Evolutionary conservation across 2,329 filamentous ascomycete genomes (phyloP).

Genomic region (Neofusicoccum ribis): DNA sequence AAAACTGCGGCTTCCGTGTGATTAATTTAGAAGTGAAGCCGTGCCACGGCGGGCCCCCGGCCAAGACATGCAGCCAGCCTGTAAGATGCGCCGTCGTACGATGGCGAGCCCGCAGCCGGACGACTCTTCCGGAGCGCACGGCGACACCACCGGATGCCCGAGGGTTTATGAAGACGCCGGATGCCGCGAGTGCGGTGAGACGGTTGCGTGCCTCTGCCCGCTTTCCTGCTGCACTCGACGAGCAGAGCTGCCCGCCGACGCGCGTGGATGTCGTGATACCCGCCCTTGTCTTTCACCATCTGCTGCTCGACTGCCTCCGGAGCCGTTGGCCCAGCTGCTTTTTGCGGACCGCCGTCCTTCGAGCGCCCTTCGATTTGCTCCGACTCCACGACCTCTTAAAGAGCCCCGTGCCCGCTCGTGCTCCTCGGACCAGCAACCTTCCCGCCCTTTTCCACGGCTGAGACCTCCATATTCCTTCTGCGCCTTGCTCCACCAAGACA

Average conservation of each 20-base stretch:
- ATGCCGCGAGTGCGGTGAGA: neutral
- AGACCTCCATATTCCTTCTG: too few relatives aligned
- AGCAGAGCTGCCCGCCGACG: neutral
- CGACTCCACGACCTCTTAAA: too few relatives aligned
- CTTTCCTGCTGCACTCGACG: neutral
- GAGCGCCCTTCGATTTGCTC: too few relatives aligned
- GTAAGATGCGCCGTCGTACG: neutral
- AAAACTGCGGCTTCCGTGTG: neutral
- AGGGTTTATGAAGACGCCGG: too few relatives aligned
- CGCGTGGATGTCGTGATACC: conserved; percentile 11
- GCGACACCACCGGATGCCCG: too few relatives aligned
- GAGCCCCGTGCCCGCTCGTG: too few relatives aligned
- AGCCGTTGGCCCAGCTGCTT: too few relatives aligned
- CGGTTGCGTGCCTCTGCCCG: neutral
- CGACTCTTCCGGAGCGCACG: neutral
- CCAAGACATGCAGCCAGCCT: conserved; percentile 4
- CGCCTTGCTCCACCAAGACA: too few relatives aligned
- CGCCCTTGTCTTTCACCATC: conserved; percentile 7
- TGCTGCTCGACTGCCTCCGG: neutral
- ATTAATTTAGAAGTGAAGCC: neutral
- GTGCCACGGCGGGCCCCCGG: too few relatives aligned
- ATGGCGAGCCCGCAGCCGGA: neutral
- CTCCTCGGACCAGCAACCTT: too few relatives aligned
- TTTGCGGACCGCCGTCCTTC: too few relatives aligned
- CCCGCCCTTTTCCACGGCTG: too few relatives aligned